phyloP scores from a whole-genome alignment of 106 monocot genomes.

The Phalaenopsis aphrodite region DNA sequence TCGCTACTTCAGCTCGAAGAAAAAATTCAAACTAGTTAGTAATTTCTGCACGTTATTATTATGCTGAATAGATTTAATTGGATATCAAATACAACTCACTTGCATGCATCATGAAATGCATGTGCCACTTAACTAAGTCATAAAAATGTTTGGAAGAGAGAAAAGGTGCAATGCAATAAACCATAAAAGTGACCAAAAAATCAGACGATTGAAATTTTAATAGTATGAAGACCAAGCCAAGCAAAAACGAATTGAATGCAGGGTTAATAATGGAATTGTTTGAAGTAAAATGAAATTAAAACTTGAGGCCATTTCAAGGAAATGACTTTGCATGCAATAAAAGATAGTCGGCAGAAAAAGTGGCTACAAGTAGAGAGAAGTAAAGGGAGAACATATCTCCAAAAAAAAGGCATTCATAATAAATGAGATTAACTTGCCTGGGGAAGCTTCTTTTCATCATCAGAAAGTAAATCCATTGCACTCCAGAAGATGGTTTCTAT shows the following conservation, averaged over 20 bases:
- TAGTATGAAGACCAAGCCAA: neutral
- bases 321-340: neutral
- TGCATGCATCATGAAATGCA: no score
- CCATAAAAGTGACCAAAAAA: neutral
- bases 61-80: no score
- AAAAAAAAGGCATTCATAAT: neutral
- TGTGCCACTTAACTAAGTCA: neutral
- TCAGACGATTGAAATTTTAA: neutral
- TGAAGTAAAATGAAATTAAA: neutral
- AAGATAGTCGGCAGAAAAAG: neutral
- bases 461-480: constrained; percentile 97
- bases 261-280: neutral
- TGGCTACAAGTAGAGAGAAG: neutral
- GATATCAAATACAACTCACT: no score
- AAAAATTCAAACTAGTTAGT: no score
- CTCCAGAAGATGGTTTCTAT: constrained; percentile 95
- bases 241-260: neutral
- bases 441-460: constrained; percentile 97
- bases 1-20: no score
- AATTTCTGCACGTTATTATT: no score
- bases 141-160: neutral
- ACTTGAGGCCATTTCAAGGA: neutral
- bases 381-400: neutral
- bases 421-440: constrained; percentile 50
- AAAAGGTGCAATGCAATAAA: neutral